Base-by-base conservation (phyloP, 352 stramenopile genomes). In the Globisporangium mamillatum region DNA sequence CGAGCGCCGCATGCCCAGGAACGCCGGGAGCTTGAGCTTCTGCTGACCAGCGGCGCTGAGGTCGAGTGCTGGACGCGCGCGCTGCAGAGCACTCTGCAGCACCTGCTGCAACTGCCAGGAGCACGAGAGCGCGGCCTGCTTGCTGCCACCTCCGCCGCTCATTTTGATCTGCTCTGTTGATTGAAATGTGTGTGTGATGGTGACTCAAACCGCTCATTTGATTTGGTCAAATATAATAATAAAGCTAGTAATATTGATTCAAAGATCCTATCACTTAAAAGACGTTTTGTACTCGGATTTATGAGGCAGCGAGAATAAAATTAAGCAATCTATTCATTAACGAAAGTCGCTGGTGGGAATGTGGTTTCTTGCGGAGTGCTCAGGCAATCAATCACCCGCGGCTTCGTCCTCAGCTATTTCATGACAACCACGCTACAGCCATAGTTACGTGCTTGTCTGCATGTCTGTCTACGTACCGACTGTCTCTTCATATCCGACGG, bases 1-100 rank as follows among this genome's bases (percentile, higher is more conserved):
- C 46, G 85, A 92, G 53, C 87, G 87, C 4, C 87, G 83, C 52
- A 95, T 76, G 8, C 83, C 86, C 32, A 93, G 67, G 18, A 75
- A 72, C 46, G 76, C 63, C 53, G 80, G 78, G 18, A 85, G 60
- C 10, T 75, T 69, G 12, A 74, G 36, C 61, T 74, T 55, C 44
- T 64, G 62, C 50, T 63, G 54, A 2, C 60, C 52, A 4, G 38
- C 29, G 5, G 52, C 16, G n/a, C 64, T 71, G 20, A 75, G 58
- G 20, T 73, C 67, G 14, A 89, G 29, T 3, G 69, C 67, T 9
- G 81, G 81, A 1, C 81, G 71, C 34, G 75, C 72, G 12, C 54
- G 61, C 25, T 70, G 72, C 29, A 91, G 65, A 66, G 81, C 75
- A 8, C 68, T 65, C 22, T 78, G 77, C 25, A 93, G 60, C 27